Base-by-base conservation (phyloP, 495 filamentous ascomycete species). In the Aspergillus hancockii region DNA sequence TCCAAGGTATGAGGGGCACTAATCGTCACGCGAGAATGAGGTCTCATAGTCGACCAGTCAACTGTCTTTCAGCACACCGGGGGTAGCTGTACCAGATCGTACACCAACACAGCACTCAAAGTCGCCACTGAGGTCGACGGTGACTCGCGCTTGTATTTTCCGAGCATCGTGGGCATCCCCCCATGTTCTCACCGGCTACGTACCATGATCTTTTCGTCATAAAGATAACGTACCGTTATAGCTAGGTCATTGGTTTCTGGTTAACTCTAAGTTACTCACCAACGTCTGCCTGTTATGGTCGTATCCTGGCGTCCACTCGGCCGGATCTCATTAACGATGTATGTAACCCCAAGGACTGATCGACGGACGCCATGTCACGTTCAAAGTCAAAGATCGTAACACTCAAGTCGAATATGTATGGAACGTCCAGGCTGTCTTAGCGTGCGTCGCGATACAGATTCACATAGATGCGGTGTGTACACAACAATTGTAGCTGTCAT, bases 91-190 rank as follows among this genome's bases (percentile, higher is more conserved):
- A 40, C 32, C 19, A 46, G 36, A 23, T 19, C 34, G 40, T 14
- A 49, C 19, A 38, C 30, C 31, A 49, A 9, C 31, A 12, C 31
- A 21, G 36, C 49, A 10, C 9, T 32, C 38, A n/a, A 22, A n/a
- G 23, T 56, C 16, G 49, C 53, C 49, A 49, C 61, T 41, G 52
- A 52, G 30, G 18, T 52, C 61, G 53, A 52, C 47, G 38, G 47
- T 40, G 54, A 60, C 41, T 31, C 8, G n/a, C 50, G 54, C 49
- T 22, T 53, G 55, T 61, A 46, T 61, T 38, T 55, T 65, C 63
- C 62, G 58, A 59, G 21, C 58, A 58, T 61, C 58, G 58, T 61
- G 58, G 59, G 45, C 21, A 40, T 52, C 61, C 56, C 52, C 57
- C 34, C 58, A 38, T 40, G 25, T 8, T 31, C 52, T 53, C 22